Percentiles rank a stretch among this genome's conserved stretches.
Conservation (phyloP, 352 stramenopile species). For the Globisporangium ultimum region DNA sequence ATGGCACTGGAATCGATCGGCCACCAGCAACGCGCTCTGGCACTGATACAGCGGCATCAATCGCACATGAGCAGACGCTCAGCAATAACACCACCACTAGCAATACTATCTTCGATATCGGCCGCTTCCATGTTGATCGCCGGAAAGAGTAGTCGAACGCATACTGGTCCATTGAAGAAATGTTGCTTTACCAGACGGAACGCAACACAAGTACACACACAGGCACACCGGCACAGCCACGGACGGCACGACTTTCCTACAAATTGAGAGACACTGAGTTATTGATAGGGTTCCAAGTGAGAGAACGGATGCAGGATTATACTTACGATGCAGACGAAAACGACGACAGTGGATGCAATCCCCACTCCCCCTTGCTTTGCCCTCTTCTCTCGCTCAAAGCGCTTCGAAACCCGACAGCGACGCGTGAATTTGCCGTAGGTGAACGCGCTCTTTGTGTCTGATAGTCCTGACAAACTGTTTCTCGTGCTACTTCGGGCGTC, state of each 20-base stretch:
- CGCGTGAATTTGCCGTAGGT: not conserved
- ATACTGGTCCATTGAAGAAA: not conserved
- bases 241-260: not conserved
- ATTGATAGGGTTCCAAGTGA: not conserved
- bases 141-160: not conserved
- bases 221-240: not conserved
- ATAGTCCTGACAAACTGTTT: not conserved
- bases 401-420: not conserved
- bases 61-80: not conserved
- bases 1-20: conserved; percentile 5
- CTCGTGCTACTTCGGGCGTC: not conserved
- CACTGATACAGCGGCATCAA: not conserved
- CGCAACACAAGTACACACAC: too few species aligned
- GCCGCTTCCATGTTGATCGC: not conserved
- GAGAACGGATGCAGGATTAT: not conserved
- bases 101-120: not conserved
- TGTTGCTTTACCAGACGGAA: not conserved
- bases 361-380: not conserved
- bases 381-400: not conserved
- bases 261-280: not conserved
- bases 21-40: conserved; percentile 5
- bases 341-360: not conserved
- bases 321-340: not conserved
- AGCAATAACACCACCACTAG: not conserved
- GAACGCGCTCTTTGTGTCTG: not conserved